Evolutionary conservation across 768 basidiomycete genomes (phyloP), one percentile per base, ranked within the genome.

Genomic region (Leccinum rimulosum): DNA sequence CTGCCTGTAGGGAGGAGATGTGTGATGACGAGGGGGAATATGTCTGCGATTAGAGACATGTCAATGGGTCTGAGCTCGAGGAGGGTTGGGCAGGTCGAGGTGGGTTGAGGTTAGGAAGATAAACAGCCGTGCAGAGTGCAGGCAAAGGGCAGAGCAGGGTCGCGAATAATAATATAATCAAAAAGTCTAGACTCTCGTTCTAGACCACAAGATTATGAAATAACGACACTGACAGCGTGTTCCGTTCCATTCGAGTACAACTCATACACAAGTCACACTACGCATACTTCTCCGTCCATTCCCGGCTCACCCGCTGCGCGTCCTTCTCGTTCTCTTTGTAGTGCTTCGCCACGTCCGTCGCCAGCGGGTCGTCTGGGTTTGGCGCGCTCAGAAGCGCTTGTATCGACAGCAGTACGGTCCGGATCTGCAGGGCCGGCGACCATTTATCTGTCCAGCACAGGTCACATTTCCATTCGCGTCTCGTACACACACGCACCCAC

Each of bases 341-440:
- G 70, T 98, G 95, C 74, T 97, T 95, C 30, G 97, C 97, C 17
- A 94, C 92, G 64, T 96, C 94, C 40, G 94, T 93, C 35, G 94
- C 94, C 28, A 96, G 83, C 5, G 94, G 94, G 69, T 96, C 94
- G 67, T 96, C 94, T 1, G 97, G 97, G 75, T 99, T 99, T 3
- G 97, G 97, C 1, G 97, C 88, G 62, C 89, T 92, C 47, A 99
- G 81, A 50, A 99, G 80, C n/a, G 97, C 97, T 75, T 99, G 97
- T 70, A 99, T 83, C 43, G 96, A 98, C 53, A 99, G 83, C 58
- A 99, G 80, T 53, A 99, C 97, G 2, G 97, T 99, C 65, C 97
- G 89, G 76, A 99, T 99, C 74, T 99, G 97, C 17, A 99, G 82
- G 0, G 97, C 97, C 19, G 97, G 97, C 10, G 95, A 97, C 97